These are phyloP conservation scores for Trichoderma brevicompactum DNA, from an alignment of 2,329 filamentous ascomycete genomes.

Conservation along the genomic window DNA sequence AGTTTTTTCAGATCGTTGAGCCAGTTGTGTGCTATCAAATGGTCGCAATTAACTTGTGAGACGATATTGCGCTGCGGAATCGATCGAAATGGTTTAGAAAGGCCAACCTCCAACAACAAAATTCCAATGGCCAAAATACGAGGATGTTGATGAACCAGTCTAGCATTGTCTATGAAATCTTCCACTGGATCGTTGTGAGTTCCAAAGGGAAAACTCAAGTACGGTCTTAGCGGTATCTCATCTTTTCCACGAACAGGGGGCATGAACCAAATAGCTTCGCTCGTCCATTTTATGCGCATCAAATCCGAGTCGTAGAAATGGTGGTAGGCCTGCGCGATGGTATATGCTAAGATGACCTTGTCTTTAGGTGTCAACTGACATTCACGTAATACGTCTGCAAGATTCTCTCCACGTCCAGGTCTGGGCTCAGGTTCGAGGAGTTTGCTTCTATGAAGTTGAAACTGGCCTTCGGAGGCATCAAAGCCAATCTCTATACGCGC, in stretches of 20 bases:
- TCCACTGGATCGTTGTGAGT: neutral
- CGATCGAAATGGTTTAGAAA: neutral
- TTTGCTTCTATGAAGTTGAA: neutral
- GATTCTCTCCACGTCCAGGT: constrained; percentile 1
- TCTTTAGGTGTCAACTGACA: constrained; percentile 28
- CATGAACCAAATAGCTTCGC: constrained; percentile 31
- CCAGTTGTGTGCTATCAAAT: neutral
- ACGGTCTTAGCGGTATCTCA: neutral
- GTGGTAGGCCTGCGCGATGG: constrained; percentile 29
- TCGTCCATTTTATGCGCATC: constrained; percentile 31
- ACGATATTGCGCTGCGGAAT: neutral
- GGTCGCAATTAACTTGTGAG: neutral
- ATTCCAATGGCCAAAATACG: constrained; percentile 1
- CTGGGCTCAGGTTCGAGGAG: constrained; percentile 2
- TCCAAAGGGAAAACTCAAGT: neutral
- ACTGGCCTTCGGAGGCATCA: neutral
- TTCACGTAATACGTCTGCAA: neutral
- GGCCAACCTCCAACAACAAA: constrained; percentile 6
- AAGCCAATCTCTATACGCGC: neutral
- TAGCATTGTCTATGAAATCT: neutral
- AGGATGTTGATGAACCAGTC: neutral
- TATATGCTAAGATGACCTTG: constrained; percentile 28
- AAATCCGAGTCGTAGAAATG: constrained; percentile 32
- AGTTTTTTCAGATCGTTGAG: neutral
- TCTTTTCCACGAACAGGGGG: neutral